These are phyloP conservation scores for Colletotrichum camelliae DNA, from an alignment of 2,329 filamentous ascomycete genomes.

Conservation along the genomic window DNA sequence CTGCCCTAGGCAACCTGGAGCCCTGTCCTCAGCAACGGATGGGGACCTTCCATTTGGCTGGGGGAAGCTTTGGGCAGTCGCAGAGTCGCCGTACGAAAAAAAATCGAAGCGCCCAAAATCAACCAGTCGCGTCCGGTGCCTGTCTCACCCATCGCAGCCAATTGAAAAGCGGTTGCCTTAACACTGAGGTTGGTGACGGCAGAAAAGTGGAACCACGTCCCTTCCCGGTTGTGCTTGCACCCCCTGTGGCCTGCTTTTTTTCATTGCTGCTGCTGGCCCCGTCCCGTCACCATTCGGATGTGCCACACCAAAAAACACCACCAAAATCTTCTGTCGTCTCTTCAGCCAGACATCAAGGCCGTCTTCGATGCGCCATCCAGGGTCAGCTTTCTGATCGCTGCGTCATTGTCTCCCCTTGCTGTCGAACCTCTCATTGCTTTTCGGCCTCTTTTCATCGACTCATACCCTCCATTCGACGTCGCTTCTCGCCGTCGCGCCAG, in stretches of 20 bases:
- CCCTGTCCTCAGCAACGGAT: not conserved
- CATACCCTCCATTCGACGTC: not conserved
- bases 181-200: not conserved
- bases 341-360: slow-evolving; percentile 7
- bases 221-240: not conserved
- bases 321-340: slow-evolving; percentile 18
- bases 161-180: slow-evolving; percentile 4
- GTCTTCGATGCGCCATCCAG: slow-evolving; percentile 20
- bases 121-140: not conserved
- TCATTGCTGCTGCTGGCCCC: not conserved
- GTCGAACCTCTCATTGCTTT: not conserved
- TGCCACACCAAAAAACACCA: slow-evolving; percentile 20
- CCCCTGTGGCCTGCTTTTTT: slow-evolving; percentile 11
- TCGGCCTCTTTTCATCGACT: not conserved
- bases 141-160: not conserved
- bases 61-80: not conserved
- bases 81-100: not conserved
- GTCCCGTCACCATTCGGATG: not conserved
- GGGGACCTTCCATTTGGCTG: not conserved
- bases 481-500: slow-evolving; percentile 5
- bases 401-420: not conserved
- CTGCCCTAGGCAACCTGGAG: not conserved
- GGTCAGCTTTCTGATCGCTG: slow-evolving; percentile 19
- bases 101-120: slow-evolving; percentile 1
- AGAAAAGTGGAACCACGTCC: not conserved